A percentile compares a stretch with the other conserved stretches of the same genome.
These are phyloP conservation scores for Patellaria atrata DNA, from an alignment of 495 filamentous ascomycete genomes.

Conservation along the genomic window DNA sequence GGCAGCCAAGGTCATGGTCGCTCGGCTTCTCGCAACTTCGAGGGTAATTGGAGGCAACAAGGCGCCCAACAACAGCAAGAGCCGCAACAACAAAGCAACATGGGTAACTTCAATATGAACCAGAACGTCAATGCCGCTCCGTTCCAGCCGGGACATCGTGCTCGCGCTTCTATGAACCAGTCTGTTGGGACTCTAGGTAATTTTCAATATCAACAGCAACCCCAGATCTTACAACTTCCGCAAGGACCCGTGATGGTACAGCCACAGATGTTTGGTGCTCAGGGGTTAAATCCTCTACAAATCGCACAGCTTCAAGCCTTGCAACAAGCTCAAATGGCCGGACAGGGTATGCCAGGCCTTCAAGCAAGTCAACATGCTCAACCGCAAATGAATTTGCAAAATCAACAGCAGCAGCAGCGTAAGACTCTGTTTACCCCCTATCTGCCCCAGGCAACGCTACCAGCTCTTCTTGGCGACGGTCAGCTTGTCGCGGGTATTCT, in stretches of 20 bases:
- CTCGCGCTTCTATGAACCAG: constrained; percentile 71
- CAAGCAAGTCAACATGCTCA: constrained; percentile 68
- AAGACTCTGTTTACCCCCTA: constrained; percentile 99
- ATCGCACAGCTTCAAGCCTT: constrained; percentile 83
- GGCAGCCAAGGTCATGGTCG: constrained; percentile 63
- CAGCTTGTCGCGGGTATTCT: constrained; percentile 93
- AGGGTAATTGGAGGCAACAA: constrained; percentile 91
- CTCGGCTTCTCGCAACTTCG: constrained; percentile 80
- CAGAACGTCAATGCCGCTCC: constrained; percentile 33
- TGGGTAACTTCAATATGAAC: constrained; percentile 53
- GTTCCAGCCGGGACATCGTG: constrained; percentile 88
- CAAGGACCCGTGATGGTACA: constrained; percentile 65
- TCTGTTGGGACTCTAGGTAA: constrained; percentile 71
- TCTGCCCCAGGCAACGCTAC: constrained; percentile 85
- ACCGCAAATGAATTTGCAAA: constrained; percentile 40
- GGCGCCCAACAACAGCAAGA: constrained; percentile 35
- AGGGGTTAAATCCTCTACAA: constrained; percentile 81
- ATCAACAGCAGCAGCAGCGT: constrained; percentile 79
- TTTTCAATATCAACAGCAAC: constrained; percentile 87
- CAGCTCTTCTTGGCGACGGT: constrained; percentile 78
- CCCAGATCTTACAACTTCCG: constrained; percentile 75
- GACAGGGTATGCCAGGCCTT: constrained; percentile 37
- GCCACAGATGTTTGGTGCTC: constrained; percentile 60
- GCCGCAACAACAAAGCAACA: constrained; percentile 34
- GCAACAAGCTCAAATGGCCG: constrained; percentile 62